Percentiles rank a stretch among this genome's conserved stretches.
Conservation (phyloP, 345 rosid genomes). For the Bretschneidera sinensis region DNA sequence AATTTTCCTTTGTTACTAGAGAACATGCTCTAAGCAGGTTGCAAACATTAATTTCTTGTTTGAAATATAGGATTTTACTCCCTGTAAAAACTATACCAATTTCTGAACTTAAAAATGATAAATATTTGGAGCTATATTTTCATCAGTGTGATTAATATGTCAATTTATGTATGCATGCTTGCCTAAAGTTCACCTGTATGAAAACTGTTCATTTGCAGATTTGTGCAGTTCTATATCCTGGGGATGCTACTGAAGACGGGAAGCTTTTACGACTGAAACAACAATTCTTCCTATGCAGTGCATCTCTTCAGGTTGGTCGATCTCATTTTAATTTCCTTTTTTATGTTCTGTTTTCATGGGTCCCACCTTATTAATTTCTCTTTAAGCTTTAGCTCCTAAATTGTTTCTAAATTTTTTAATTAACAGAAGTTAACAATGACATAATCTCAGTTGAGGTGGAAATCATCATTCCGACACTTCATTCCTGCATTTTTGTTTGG, state of each 20-base stretch:
- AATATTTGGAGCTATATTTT: background rate
- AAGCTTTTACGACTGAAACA: constrained; percentile 94
- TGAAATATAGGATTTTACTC: background rate
- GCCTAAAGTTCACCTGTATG: constrained; percentile 5
- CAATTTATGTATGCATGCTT: constrained; percentile 1
- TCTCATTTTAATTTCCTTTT: background rate
- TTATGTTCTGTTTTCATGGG: background rate
- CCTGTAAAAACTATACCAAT: background rate
- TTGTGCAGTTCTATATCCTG: constrained; percentile 94
- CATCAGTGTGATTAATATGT: background rate
- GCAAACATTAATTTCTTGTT: constrained; percentile 5
- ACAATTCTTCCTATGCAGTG: constrained; percentile 94
- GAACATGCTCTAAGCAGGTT: too few relatives aligned
- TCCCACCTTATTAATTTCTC: background rate
- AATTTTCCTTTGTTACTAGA: background rate
- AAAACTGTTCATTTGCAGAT: constrained; percentile 42
- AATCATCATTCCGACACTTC: background rate
- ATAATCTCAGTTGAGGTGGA: background rate
- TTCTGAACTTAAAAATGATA: background rate
- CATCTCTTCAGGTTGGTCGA: constrained; percentile 87
- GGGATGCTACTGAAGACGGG: constrained; percentile 96
- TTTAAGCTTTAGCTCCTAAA: background rate
- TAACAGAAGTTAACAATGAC: background rate
- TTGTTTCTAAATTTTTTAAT: background rate
- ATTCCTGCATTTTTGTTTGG: background rate